Evolutionary conservation across 1,284 basidiomycete genomes (phyloP).

Genomic region (Peniophora sp.): DNA sequence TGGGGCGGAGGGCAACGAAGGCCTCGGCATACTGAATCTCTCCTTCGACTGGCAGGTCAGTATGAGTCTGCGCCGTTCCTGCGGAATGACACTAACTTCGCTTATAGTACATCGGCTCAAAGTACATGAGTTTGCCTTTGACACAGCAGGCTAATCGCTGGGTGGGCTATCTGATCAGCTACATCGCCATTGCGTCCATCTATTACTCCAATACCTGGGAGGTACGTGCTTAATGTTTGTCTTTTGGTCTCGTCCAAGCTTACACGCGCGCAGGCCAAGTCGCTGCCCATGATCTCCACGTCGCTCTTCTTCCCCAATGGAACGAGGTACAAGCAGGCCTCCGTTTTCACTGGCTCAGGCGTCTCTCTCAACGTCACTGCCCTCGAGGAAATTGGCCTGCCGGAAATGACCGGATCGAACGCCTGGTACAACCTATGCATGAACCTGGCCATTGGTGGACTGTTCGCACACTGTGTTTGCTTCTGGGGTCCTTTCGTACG

Average conservation of each 20-base stretch:
- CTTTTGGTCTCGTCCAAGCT: not conserved
- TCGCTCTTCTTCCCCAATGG: slow-evolving; percentile 53
- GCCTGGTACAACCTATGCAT: slow-evolving; percentile 45
- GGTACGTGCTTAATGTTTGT: slow-evolving; percentile 22
- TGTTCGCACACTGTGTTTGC: slow-evolving; percentile 48
- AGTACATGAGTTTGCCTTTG: slow-evolving; percentile 44
- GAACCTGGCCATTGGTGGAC: slow-evolving; percentile 52
- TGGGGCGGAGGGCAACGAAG: slow-evolving; percentile 55
- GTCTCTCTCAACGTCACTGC: slow-evolving; percentile 47
- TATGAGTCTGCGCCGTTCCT: slow-evolving; percentile 33
- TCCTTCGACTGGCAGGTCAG: slow-evolving; percentile 57
- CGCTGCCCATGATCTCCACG: slow-evolving; percentile 57
- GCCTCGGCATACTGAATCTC: slow-evolving; percentile 47
- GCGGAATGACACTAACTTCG: not conserved
- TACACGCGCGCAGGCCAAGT: slow-evolving; percentile 28
- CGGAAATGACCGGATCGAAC: slow-evolving; percentile 42
- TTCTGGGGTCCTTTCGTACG: slow-evolving; percentile 47
- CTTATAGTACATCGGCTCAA: not conserved
- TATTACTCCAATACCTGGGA: slow-evolving; percentile 58
- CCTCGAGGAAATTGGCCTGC: slow-evolving; percentile 42
- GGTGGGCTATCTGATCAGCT: slow-evolving; percentile 47
- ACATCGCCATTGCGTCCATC: slow-evolving; percentile 44
- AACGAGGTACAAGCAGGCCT: slow-evolving; percentile 42
- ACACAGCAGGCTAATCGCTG: slow-evolving; percentile 52
- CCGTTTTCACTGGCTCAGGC: slow-evolving; percentile 37